These are phyloP conservation scores for Filosporella fistucella DNA, from an alignment of 495 filamentous ascomycete species.

Conservation along the genomic window DNA sequence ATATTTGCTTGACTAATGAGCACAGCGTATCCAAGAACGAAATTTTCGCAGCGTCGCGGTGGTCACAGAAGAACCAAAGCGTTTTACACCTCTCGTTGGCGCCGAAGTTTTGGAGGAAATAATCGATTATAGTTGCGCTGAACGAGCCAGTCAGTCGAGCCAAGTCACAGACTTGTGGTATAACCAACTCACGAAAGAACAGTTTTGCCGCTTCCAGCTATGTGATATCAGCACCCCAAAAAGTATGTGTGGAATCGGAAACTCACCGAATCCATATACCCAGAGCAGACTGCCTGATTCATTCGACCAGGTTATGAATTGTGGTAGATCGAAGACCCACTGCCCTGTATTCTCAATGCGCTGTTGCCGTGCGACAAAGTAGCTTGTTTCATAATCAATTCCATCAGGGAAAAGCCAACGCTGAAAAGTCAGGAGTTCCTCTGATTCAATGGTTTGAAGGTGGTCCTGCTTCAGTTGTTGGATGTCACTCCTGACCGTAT, in stretches of 20 bases:
- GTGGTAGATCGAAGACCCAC: slow-evolving; percentile 14
- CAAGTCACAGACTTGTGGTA: background rate
- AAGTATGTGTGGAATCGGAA: background rate
- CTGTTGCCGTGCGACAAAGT: slow-evolving; percentile 1
- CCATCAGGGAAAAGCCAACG: slow-evolving; percentile 8
- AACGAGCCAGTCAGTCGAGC: background rate
- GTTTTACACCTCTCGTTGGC: background rate
- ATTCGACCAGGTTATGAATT: slow-evolving; percentile 15
- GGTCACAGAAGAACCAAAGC: slow-evolving; percentile 13
- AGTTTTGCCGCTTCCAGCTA: slow-evolving; percentile 16
- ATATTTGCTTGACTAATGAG: slow-evolving; percentile 3
- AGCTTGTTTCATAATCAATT: slow-evolving; percentile 10
- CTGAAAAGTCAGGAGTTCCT: slow-evolving; percentile 7
- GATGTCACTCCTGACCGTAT: too few species aligned
- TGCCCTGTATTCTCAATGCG: slow-evolving; percentile 17
- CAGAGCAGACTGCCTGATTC: slow-evolving; percentile 15
- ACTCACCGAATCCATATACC: slow-evolving; percentile 23
- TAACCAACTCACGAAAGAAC: slow-evolving; percentile 4
- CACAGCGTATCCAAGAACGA: background rate
- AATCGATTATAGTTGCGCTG: slow-evolving; percentile 7
- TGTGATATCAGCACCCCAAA: slow-evolving; percentile 9
- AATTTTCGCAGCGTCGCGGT: background rate
- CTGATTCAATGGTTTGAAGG: slow-evolving; percentile 4
- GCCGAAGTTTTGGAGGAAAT: background rate
- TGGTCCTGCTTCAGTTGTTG: too few species aligned